Evolutionary conservation across 139 green algal species (phyloP).

Genomic region (Chlorella sorokiniana): DNA sequence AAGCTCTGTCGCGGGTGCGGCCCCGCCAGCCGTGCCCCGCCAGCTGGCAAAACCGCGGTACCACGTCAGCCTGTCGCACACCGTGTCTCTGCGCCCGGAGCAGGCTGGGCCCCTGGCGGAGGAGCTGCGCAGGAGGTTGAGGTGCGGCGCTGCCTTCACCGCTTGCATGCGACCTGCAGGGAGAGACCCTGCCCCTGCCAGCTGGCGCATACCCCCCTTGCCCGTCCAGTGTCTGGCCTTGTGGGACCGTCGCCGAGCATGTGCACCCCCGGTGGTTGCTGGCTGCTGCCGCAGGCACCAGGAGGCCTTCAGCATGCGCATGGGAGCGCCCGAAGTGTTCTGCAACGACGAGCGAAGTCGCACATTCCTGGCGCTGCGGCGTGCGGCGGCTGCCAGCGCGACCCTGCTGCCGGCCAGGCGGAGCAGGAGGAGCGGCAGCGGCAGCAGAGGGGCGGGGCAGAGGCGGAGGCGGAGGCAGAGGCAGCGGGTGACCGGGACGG

Average conservation of each 20-base stretch:
- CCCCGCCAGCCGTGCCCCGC: not conserved
- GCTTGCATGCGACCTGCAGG: too few relatives aligned
- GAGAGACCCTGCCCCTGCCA: not conserved
- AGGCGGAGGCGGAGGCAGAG: not conserved
- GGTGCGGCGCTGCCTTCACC: too few relatives aligned
- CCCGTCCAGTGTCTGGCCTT: too few relatives aligned
- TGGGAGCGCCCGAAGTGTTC: constrained; percentile 36
- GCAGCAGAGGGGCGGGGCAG: not conserved
- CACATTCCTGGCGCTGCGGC: constrained; percentile 49
- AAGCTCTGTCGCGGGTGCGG: not conserved
- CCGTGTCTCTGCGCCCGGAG: constrained; percentile 16
- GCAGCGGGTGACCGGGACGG: not conserved
- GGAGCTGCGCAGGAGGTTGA: constrained; percentile 7
- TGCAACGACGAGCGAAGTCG: constrained; percentile 52
- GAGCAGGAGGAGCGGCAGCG: not conserved
- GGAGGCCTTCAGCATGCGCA: not conserved
- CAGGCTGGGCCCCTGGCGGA: constrained; percentile 31
- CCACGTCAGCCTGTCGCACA: constrained; percentile 45
- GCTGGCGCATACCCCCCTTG: too few relatives aligned
- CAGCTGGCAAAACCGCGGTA: constrained; percentile 9
- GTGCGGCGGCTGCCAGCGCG: not conserved
- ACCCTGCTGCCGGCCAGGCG: not conserved
- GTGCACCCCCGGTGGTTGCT: not conserved
- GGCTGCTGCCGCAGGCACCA: constrained; percentile 16
- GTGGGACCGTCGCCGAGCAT: too few relatives aligned